These are phyloP conservation scores for Hirsutella thompsonii DNA, from an alignment of 2,329 filamentous ascomycete species.

Conservation along the genomic window DNA sequence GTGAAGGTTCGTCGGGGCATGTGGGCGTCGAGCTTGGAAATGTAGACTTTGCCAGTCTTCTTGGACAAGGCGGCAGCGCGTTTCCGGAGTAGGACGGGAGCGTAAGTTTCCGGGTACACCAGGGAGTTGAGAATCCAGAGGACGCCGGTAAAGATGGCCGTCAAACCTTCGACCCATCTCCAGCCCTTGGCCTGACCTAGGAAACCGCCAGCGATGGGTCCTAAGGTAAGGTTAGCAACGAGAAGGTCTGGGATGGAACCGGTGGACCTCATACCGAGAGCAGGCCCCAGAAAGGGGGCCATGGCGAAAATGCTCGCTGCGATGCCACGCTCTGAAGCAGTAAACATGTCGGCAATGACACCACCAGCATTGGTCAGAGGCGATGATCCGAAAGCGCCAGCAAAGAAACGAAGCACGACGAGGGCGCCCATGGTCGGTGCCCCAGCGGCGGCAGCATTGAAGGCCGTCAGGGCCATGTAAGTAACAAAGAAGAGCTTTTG, in stretches of 20 bases:
- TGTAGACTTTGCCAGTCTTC: constrained; percentile 41
- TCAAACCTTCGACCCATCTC: constrained; percentile 52
- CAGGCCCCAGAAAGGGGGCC: constrained; percentile 52
- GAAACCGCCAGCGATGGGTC: constrained; percentile 52
- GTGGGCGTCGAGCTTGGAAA: constrained; percentile 31
- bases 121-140: constrained; percentile 41
- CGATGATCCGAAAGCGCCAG: constrained; percentile 48
- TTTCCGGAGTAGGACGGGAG: constrained; percentile 40
- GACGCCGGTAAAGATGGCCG: constrained; percentile 46
- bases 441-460: constrained; percentile 47
- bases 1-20: constrained; percentile 28
- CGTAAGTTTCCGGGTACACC: constrained; percentile 46
- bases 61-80: constrained; percentile 37
- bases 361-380: constrained; percentile 51
- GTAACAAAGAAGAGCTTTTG: constrained; percentile 47
- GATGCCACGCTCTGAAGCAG: constrained; percentile 37
- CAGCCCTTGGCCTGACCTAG: constrained; percentile 45
- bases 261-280: constrained; percentile 23
- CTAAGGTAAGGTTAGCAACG: constrained; percentile 7
- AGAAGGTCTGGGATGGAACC: not conserved
- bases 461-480: constrained; percentile 43
- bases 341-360: constrained; percentile 51
- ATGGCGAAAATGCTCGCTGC: constrained; percentile 48
- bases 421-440: constrained; percentile 44
- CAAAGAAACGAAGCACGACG: constrained; percentile 57